A percentile compares a stretch with the other conserved stretches of the same genome.
phyloP scores from a whole-genome alignment of 2,329 filamentous ascomycete species.

The Plenodomus biglobosus region DNA sequence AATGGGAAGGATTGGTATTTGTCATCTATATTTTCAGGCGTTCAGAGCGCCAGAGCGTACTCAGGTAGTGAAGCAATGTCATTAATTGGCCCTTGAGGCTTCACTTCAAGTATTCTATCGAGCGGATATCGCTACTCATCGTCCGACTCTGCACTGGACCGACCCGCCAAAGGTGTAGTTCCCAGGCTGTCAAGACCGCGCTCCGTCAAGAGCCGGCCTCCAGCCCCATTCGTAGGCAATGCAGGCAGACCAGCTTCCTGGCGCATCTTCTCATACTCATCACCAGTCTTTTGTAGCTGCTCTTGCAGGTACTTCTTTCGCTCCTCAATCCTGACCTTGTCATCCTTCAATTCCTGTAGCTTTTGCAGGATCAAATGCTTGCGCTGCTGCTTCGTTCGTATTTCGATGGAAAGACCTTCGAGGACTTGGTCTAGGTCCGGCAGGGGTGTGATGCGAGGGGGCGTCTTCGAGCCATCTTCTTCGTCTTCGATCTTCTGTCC shows the following conservation, averaged over 20 bases:
- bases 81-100: slow-evolving; percentile 7
- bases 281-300: slow-evolving; percentile 77
- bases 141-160: slow-evolving; percentile 28
- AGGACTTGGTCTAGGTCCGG: slow-evolving; percentile 72
- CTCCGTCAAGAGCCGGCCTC: slow-evolving; percentile 31
- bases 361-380: slow-evolving; percentile 62
- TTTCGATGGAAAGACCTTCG: slow-evolving; percentile 61
- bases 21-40: background rate
- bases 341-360: slow-evolving; percentile 67
- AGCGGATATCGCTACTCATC: slow-evolving; percentile 26
- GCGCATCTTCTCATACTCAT: slow-evolving; percentile 64
- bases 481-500: slow-evolving; percentile 53
- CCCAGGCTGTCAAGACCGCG: slow-evolving; percentile 43
- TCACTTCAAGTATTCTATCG: slow-evolving; percentile 1
- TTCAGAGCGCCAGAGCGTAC: background rate
- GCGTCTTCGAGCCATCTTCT: slow-evolving; percentile 57
- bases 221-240: slow-evolving; percentile 30
- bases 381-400: slow-evolving; percentile 62
- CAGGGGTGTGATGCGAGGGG: slow-evolving; percentile 74
- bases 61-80: background rate
- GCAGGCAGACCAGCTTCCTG: slow-evolving; percentile 50
- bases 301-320: slow-evolving; percentile 79
- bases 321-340: slow-evolving; percentile 67
- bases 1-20: background rate
- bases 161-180: slow-evolving; percentile 35